These are phyloP conservation scores for Saccharomycopsis selenospora DNA, from an alignment of 805 yeast species.

Conservation along the genomic window DNA sequence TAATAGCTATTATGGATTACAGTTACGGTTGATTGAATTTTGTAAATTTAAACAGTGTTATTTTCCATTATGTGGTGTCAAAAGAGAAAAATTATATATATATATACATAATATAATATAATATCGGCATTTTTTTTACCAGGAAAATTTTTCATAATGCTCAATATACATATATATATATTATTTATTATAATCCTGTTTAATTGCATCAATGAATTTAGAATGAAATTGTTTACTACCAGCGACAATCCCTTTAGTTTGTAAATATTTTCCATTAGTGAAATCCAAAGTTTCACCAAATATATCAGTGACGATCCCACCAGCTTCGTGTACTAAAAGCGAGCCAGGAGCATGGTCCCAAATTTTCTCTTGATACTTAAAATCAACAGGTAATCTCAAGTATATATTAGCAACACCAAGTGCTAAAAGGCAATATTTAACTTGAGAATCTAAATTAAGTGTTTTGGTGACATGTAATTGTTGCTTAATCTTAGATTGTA, in stretches of 20 bases:
- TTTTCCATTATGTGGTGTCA: not conserved
- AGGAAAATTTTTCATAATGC: not conserved
- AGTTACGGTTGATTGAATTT: no score
- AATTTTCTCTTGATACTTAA: constrained; percentile 80
- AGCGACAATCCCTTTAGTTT: constrained; percentile 90
- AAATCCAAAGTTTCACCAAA: constrained; percentile 69
- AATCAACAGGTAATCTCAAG: constrained; percentile 74
- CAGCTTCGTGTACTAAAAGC: constrained; percentile 78
- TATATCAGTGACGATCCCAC: constrained; percentile 86
- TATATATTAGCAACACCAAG: constrained; percentile 91
- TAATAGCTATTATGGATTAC: no score
- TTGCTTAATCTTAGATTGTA: constrained; percentile 69
- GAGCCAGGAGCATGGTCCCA: constrained; percentile 99
- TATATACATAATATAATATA: no score
- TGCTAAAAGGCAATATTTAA: constrained; percentile 86
- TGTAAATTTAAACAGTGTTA: no score
- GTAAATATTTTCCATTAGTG: constrained; percentile 73
- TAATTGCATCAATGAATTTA: constrained; percentile 28
- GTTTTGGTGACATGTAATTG: constrained; percentile 53
- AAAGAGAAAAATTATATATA: not conserved
- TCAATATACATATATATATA: no score
- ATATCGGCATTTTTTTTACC: not conserved
- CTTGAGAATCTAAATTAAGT: constrained; percentile 89
- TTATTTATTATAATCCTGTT: constrained; percentile 9
- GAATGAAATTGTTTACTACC: constrained; percentile 35